These are phyloP conservation scores for Tylopilus vinaceipallidus DNA, from an alignment of 768 basidiomycete genomes.

Conservation along the genomic window DNA sequence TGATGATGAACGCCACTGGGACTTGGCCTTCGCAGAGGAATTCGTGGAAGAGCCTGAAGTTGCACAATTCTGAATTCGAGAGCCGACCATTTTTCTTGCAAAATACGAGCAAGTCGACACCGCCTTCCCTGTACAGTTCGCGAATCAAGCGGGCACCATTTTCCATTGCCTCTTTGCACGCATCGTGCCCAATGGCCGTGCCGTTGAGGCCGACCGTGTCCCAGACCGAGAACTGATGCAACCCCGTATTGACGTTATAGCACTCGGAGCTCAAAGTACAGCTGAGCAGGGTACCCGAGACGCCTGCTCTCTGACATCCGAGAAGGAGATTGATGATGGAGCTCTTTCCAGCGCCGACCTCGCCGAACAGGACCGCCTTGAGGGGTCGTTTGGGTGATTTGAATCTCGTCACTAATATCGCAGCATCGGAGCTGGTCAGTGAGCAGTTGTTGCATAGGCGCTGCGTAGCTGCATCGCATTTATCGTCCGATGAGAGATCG, in stretches of 20 bases:
- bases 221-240: conserved; percentile 25
- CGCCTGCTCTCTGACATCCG: conserved; percentile 19
- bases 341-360: conserved; percentile 40
- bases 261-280: conserved; percentile 33
- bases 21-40: conserved; percentile 39
- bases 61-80: conserved; percentile 24
- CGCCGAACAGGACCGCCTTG: conserved; percentile 40
- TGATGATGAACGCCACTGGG: conserved; percentile 39
- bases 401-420: conserved; percentile 10
- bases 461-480: not conserved
- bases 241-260: conserved; percentile 24
- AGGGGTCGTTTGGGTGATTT: conserved; percentile 11
- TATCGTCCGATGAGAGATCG: conserved; percentile 15
- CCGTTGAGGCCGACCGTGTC: conserved; percentile 35
- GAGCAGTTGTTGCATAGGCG: conserved; percentile 13
- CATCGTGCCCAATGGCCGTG: conserved; percentile 1
- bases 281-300: conserved; percentile 26
- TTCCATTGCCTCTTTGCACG: conserved; percentile 17
- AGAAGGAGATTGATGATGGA: conserved; percentile 40
- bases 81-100: conserved; percentile 34
- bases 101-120: conserved; percentile 40
- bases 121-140: conserved; percentile 25
- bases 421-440: conserved; percentile 12
- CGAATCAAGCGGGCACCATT: conserved; percentile 30
- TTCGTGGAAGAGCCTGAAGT: conserved; percentile 36